Conservation (phyloP, 73 alveolate genomes). For the Durusdinium trenchii region DNA sequence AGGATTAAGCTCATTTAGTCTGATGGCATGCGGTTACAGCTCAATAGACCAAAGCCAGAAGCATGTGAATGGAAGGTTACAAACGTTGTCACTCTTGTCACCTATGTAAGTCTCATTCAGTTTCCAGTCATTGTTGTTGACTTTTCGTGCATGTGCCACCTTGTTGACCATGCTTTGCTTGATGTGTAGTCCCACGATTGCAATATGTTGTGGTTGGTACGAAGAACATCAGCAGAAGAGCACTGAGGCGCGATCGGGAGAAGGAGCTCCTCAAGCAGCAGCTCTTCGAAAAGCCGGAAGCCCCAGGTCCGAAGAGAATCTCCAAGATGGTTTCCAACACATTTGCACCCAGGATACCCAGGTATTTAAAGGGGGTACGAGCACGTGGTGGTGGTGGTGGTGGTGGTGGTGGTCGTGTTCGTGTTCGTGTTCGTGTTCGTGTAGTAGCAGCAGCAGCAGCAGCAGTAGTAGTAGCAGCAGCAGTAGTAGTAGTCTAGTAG, state of each 20-base stretch:
- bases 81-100: no score
- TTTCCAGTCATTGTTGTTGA: neutral
- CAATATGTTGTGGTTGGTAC: neutral
- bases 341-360: no score
- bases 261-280: constrained; percentile 89
- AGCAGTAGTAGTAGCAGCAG: neutral
- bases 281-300: constrained; percentile 58
- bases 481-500: no score
- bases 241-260: constrained; percentile 85
- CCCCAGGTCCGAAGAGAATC: neutral
- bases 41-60: neutral
- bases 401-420: neutral
- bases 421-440: neutral
- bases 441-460: neutral
- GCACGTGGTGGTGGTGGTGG: neutral
- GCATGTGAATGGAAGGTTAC: no score
- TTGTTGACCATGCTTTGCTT: no score
- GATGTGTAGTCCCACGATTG: neutral
- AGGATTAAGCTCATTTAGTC: neutral
- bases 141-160: neutral
- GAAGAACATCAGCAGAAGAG: neutral
- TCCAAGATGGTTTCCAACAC: neutral
- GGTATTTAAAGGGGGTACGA: no score
- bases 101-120: neutral
- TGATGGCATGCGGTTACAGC: neutral